A percentile compares a stretch with the other conserved stretches of the same genome.
These are phyloP conservation scores for Fusarium citri DNA, from an alignment of 2,329 filamentous ascomycete genomes.

Conservation along the genomic window DNA sequence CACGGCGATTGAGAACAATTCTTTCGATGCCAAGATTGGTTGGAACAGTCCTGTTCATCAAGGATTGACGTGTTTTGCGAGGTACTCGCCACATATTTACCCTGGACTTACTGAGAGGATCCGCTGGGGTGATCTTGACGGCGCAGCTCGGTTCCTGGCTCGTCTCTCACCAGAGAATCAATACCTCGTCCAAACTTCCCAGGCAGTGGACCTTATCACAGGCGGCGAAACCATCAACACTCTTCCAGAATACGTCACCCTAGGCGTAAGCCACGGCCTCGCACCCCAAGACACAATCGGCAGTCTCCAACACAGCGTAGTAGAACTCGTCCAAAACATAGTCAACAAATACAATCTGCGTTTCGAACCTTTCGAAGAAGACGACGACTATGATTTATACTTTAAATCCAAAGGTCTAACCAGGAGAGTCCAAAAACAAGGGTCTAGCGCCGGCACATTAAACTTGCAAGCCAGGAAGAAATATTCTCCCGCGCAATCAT, in stretches of 20 bases:
- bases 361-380: conserved; percentile 12
- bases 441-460: not conserved
- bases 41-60: conserved; percentile 64
- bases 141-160: conserved; percentile 43
- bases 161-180: conserved; percentile 40
- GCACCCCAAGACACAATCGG: conserved; percentile 17
- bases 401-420: not conserved
- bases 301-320: not conserved
- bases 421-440: too few relatives aligned
- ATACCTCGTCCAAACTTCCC: conserved; percentile 69
- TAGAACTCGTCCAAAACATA: not conserved
- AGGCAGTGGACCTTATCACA: conserved; percentile 67
- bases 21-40: conserved; percentile 60
- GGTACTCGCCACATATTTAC: conserved; percentile 63
- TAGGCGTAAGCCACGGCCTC: conserved; percentile 67
- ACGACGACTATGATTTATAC: not conserved
- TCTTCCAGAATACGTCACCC: conserved; percentile 68
- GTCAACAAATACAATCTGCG: not conserved
- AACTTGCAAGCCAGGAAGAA: not conserved
- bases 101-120: conserved; percentile 54
- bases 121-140: conserved; percentile 40
- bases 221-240: conserved; percentile 75
- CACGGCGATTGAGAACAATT: conserved; percentile 67
- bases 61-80: conserved; percentile 66
- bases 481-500: not conserved